A percentile compares a stretch with the other conserved stretches of the same genome.
These are phyloP conservation scores for Xylariaceae sp. DNA, from an alignment of 2,329 filamentous ascomycete species.

Conservation along the genomic window DNA sequence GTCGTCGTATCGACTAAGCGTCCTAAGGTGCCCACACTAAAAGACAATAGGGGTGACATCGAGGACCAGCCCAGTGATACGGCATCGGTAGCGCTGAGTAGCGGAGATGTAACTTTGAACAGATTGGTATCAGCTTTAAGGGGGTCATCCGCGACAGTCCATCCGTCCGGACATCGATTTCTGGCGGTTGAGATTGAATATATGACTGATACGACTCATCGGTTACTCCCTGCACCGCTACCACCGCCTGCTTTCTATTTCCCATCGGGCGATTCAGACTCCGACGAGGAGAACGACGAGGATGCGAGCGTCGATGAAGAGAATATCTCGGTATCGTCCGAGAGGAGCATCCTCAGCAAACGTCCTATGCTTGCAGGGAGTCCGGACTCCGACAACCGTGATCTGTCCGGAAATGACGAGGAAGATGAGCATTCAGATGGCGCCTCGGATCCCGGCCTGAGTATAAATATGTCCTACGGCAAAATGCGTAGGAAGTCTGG, in stretches of 20 bases:
- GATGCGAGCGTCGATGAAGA: constrained; percentile 19
- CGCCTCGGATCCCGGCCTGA: constrained; percentile 67
- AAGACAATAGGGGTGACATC: constrained; percentile 2
- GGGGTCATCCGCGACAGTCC: constrained; percentile 31
- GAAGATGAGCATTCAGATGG: constrained; percentile 77
- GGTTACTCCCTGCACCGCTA: constrained; percentile 43
- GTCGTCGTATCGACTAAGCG: constrained; percentile 50
- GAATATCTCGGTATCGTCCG: constrained; percentile 17
- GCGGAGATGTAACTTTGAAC: constrained; percentile 38
- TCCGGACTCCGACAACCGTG: constrained; percentile 65
- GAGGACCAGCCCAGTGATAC: constrained; percentile 10
- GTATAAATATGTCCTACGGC: constrained; percentile 63
- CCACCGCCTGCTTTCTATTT: constrained; percentile 51
- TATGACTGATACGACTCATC: constrained; percentile 38
- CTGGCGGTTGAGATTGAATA: constrained; percentile 42
- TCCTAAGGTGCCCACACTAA: constrained; percentile 25
- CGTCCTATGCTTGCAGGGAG: constrained; percentile 49
- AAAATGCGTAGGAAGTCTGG: constrained; percentile 57
- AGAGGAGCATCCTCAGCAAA: constrained; percentile 20
- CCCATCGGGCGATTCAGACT: constrained; percentile 39
- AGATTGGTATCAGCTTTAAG: constrained; percentile 41
- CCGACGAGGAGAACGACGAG: constrained; percentile 23
- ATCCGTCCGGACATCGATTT: neutral
- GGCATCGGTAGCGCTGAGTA: constrained; percentile 23
- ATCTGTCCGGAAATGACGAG: constrained; percentile 75